These are phyloP conservation scores for Malbranchea zuffiana DNA, from an alignment of 2,329 filamentous ascomycete species.

Conservation along the genomic window DNA sequence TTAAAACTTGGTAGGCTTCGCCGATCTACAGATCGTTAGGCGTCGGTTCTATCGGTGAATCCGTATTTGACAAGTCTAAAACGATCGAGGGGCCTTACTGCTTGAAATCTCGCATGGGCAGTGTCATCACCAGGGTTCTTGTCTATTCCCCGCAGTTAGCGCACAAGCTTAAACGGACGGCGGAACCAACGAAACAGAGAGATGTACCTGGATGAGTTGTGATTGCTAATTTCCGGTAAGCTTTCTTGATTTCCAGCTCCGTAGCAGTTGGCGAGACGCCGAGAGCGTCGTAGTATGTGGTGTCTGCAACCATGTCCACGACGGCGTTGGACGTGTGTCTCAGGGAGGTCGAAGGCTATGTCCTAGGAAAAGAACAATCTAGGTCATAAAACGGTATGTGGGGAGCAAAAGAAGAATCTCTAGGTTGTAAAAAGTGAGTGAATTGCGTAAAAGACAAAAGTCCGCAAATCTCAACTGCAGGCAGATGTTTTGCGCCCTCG, in stretches of 20 bases:
- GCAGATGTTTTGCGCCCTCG: background rate
- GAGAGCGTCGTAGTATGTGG: conserved; percentile 75
- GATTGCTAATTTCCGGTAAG: conserved; percentile 89
- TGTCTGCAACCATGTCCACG: conserved; percentile 70
- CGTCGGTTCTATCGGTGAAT: conserved; percentile 7
- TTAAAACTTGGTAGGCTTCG: conserved; percentile 67
- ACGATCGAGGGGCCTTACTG: conserved; percentile 43
- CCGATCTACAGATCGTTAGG: conserved; percentile 42
- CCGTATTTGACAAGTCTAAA: background rate
- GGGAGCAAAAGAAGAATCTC: background rate
- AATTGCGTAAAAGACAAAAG: background rate
- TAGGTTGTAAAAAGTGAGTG: background rate
- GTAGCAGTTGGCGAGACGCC: conserved; percentile 75
- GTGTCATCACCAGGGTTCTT: conserved; percentile 96
- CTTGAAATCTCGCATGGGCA: conserved; percentile 88
- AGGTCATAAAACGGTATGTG: no score
- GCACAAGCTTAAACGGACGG: conserved; percentile 10
- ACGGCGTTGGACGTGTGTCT: background rate
- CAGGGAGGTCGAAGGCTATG: no score
- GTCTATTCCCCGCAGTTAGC: conserved; percentile 44
- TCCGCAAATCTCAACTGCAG: background rate
- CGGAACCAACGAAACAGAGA: background rate
- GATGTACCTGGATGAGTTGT: conserved; percentile 70
- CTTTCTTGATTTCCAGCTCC: conserved; percentile 92
- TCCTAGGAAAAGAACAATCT: no score